Evolutionary conservation across 768 basidiomycete species (phyloP).

Genomic region (Termitomyces sp.): DNA sequence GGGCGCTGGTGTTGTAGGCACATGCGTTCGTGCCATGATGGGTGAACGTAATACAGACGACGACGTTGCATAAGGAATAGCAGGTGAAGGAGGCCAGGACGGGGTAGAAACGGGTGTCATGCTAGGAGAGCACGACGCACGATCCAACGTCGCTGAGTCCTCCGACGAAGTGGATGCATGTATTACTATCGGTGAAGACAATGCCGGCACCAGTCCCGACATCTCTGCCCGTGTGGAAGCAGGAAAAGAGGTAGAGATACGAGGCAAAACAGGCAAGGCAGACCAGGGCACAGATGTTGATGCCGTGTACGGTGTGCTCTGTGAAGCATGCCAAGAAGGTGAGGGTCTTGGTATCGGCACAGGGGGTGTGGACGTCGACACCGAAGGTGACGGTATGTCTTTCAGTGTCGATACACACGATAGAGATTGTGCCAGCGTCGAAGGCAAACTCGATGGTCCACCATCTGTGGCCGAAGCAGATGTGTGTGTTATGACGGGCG

Average conservation of each 20-base stretch:
- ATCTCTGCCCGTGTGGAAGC: neutral
- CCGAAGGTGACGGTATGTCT: neutral
- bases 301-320: neutral
- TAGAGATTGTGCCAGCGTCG: neutral
- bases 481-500: neutral
- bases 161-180: neutral
- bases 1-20: neutral
- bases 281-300: neutral
- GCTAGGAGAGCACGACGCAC: neutral
- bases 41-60: neutral
- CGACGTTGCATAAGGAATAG: too few relatives aligned
- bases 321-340: neutral
- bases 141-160: neutral
- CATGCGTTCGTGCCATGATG: neutral
- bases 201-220: neutral
- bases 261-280: neutral
- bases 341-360: neutral
- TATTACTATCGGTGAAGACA: neutral
- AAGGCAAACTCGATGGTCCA: neutral
- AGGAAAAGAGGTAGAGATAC: neutral
- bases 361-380: neutral
- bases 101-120: neutral
- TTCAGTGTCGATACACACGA: neutral
- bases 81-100: neutral
- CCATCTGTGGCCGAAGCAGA: neutral